Conservation (phyloP, 176 grass and related monocot species). For the Oryza meyeriana region DNA sequence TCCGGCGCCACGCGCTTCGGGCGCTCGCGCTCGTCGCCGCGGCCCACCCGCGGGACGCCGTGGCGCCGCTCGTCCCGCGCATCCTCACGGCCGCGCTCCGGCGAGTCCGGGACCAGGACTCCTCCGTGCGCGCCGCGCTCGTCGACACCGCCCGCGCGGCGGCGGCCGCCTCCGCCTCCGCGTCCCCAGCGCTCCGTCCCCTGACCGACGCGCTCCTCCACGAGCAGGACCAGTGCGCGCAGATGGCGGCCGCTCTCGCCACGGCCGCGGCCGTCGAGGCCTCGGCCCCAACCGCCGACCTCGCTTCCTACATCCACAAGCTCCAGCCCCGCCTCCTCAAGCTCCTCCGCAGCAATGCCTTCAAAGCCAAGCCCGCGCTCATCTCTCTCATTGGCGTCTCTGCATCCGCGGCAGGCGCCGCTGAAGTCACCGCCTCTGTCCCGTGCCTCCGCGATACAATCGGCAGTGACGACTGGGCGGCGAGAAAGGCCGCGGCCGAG, state of each 20-base stretch:
- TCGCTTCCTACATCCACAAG: conserved; percentile 68
- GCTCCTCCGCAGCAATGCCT: conserved; percentile 92
- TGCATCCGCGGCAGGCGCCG: conserved; percentile 40
- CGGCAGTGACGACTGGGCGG: conserved; percentile 78
- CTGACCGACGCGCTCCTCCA: conserved; percentile 81
- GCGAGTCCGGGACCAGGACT: conserved; percentile 90
- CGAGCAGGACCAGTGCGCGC: conserved; percentile 96
- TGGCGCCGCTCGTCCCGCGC: conserved; percentile 82
- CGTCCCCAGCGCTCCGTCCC: conserved; percentile 47
- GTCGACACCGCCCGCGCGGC: conserved; percentile 80
- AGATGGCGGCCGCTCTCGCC: conserved; percentile 74
- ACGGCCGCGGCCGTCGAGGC: conserved; percentile 76
- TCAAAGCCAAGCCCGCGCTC: conserved; percentile 91
- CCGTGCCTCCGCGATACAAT: conserved; percentile 78
- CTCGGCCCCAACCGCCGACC: conserved; percentile 44
- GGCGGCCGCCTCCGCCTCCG: conserved; percentile 34
- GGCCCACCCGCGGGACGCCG: conserved; percentile 49
- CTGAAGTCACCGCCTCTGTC: conserved; percentile 51
- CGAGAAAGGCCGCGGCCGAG: conserved; percentile 89
- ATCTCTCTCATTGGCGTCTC: conserved; percentile 72
- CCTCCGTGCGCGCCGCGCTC: conserved; percentile 87
- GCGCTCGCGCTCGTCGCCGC: conserved; percentile 64
- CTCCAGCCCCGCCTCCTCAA: conserved; percentile 80
- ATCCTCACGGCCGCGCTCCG: conserved; percentile 78
- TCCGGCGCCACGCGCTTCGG: conserved; percentile 83